These are phyloP conservation scores for Myochromella boudieri DNA, from an alignment of 768 basidiomycete genomes.

Conservation along the genomic window DNA sequence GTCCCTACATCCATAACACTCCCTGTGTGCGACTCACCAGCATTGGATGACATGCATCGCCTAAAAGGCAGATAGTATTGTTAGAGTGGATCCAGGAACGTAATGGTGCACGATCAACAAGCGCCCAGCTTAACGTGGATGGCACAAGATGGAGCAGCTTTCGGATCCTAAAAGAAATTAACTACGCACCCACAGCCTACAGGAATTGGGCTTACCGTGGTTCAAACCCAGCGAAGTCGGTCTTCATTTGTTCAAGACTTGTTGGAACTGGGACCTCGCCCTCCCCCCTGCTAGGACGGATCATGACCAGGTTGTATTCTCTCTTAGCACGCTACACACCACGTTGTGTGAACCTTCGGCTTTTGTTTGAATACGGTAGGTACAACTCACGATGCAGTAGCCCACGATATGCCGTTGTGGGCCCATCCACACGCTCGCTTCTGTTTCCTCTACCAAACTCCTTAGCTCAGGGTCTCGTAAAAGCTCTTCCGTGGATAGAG, in stretches of 20 bases:
- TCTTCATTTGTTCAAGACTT: conserved; percentile 43
- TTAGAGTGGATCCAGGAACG: conserved; percentile 46
- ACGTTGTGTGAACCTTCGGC: background rate
- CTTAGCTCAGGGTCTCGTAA: conserved; percentile 51
- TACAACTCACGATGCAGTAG: conserved; percentile 36
- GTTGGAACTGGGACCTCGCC: conserved; percentile 46
- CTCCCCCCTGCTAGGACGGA: conserved; percentile 37
- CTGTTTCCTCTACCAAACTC: conserved; percentile 46
- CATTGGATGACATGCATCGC: conserved; percentile 62
- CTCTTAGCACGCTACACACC: conserved; percentile 31
- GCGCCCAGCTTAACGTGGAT: conserved; percentile 43
- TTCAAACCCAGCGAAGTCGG: conserved; percentile 48
- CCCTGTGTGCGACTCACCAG: conserved; percentile 35
- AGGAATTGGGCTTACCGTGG: conserved; percentile 33
- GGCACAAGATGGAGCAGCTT: conserved; percentile 48
- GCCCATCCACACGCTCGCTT: conserved; percentile 63
- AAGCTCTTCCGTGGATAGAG: conserved; percentile 44
- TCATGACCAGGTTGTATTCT: conserved; percentile 46
- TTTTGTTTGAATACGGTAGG: background rate
- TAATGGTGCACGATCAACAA: conserved; percentile 50
- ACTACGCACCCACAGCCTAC: background rate
- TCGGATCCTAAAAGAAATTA: conserved; percentile 30
- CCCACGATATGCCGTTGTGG: conserved; percentile 39
- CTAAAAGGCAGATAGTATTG: conserved; percentile 44
- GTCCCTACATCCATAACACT: background rate